Conservation (phyloP, 2,329 filamentous ascomycete species). For the Stenocarpella maydis region DNA sequence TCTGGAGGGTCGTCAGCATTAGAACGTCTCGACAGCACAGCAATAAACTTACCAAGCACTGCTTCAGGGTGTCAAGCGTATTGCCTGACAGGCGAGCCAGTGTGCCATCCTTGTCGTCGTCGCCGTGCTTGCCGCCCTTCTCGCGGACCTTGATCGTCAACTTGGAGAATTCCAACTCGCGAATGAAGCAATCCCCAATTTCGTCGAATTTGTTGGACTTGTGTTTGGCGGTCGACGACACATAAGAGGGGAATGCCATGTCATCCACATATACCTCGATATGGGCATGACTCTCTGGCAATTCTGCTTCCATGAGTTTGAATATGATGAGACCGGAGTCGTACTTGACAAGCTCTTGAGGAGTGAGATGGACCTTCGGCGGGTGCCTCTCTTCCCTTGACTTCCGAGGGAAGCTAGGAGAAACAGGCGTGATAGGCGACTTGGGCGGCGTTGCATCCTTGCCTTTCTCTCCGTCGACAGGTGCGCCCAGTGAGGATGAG, state of each 20-base stretch:
- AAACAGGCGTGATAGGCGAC: slow-evolving; percentile 55
- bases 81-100: slow-evolving; percentile 85
- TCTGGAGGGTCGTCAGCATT: slow-evolving; percentile 57
- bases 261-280: slow-evolving; percentile 94
- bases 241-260: slow-evolving; percentile 89
- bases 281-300: slow-evolving; percentile 77
- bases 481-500: slow-evolving; percentile 46
- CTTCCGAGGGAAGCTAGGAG: slow-evolving; percentile 53
- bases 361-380: slow-evolving; percentile 80
- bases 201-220: slow-evolving; percentile 82
- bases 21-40: not conserved
- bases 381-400: slow-evolving; percentile 64
- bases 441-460: slow-evolving; percentile 50
- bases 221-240: slow-evolving; percentile 77
- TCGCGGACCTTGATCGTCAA: slow-evolving; percentile 88
- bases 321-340: slow-evolving; percentile 95
- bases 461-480: slow-evolving; percentile 38
- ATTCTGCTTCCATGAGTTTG: slow-evolving; percentile 88
- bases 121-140: slow-evolving; percentile 76
- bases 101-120: slow-evolving; percentile 75
- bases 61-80: slow-evolving; percentile 86
- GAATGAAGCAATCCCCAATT: slow-evolving; percentile 93
- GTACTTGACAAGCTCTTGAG: slow-evolving; percentile 83
- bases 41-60: slow-evolving; percentile 73
- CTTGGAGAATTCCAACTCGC: slow-evolving; percentile 95